phyloP scores from a whole-genome alignment of 352 stramenopile genomes.

The Pelagophyceae sp. region DNA sequence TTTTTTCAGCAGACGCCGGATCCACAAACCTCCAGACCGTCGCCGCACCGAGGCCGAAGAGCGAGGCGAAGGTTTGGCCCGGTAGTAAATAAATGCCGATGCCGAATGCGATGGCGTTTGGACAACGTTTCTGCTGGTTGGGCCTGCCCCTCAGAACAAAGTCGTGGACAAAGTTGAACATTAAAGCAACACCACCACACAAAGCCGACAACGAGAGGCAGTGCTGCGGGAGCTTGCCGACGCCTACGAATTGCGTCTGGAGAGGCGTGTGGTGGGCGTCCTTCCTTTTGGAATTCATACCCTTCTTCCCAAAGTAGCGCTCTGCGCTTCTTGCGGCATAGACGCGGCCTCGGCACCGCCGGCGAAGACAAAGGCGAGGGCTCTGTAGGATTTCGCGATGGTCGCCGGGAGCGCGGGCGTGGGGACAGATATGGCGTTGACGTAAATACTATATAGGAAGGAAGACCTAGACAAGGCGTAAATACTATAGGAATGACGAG shows the following conservation, averaged over 20 bases:
- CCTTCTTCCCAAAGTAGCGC: no score
- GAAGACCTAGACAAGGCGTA: no score
- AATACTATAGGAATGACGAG: no score
- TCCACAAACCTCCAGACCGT: not conserved
- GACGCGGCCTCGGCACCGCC: no score
- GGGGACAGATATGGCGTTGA: not conserved
- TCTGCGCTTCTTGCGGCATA: no score
- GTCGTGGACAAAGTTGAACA: conserved; percentile 1
- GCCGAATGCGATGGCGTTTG: not conserved
- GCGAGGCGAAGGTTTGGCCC: not conserved
- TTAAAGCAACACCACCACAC: not conserved
- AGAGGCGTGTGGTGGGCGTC: no score
- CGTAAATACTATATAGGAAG: not conserved
- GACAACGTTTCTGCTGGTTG: not conserved
- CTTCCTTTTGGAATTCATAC: no score
- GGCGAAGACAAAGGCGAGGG: not conserved
- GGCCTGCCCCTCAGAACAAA: not conserved
- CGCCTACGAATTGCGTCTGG: no score
- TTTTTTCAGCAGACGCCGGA: not conserved
- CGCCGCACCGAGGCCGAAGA: not conserved
- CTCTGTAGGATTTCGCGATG: not conserved
- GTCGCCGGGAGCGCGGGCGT: not conserved
- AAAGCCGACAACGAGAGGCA: not conserved
- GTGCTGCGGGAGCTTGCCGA: not conserved
- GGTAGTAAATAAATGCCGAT: not conserved